These are phyloP conservation scores for Colletotrichum tropicicola DNA, from an alignment of 2,329 filamentous ascomycete genomes.

Conservation along the genomic window DNA sequence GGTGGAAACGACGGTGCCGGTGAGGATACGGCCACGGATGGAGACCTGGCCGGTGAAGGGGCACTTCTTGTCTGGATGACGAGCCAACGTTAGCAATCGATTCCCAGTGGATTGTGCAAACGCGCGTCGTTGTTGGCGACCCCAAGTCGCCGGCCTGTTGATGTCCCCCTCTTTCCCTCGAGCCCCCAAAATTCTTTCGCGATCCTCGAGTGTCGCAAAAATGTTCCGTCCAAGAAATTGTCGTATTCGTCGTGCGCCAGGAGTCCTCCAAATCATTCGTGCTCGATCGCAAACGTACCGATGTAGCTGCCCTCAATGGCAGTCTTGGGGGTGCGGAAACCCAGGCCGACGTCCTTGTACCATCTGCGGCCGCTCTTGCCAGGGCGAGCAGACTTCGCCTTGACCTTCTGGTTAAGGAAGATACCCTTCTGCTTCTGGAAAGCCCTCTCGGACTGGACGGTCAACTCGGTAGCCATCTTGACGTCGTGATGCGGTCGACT, in stretches of 20 bases:
- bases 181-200: not conserved
- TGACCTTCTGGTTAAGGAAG: slow-evolving; percentile 97
- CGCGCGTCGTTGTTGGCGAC: not conserved
- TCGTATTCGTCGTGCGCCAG: not conserved
- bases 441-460: slow-evolving; percentile 99
- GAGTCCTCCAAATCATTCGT: not conserved
- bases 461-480: slow-evolving; percentile 96
- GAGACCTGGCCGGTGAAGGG: slow-evolving; percentile 99
- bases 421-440: slow-evolving; percentile 99
- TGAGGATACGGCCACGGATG: slow-evolving; percentile 99
- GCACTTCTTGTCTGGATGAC: slow-evolving; percentile 95
- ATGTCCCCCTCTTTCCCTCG: not conserved
- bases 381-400: slow-evolving; percentile 83
- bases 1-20: slow-evolving; percentile 98
- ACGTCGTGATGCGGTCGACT: slow-evolving; percentile 33
- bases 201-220: slow-evolving; percentile 1
- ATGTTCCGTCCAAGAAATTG: not conserved
- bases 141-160: not conserved
- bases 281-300: slow-evolving; percentile 72
- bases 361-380: slow-evolving; percentile 92
- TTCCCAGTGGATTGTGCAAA: not conserved
- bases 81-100: slow-evolving; percentile 20
- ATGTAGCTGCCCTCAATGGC: slow-evolving; percentile 99
- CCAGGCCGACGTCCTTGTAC: slow-evolving; percentile 99
- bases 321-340: slow-evolving; percentile 97